phyloP scores from a whole-genome alignment of 768 basidiomycete genomes.

The Flagelloscypha sp. region DNA sequence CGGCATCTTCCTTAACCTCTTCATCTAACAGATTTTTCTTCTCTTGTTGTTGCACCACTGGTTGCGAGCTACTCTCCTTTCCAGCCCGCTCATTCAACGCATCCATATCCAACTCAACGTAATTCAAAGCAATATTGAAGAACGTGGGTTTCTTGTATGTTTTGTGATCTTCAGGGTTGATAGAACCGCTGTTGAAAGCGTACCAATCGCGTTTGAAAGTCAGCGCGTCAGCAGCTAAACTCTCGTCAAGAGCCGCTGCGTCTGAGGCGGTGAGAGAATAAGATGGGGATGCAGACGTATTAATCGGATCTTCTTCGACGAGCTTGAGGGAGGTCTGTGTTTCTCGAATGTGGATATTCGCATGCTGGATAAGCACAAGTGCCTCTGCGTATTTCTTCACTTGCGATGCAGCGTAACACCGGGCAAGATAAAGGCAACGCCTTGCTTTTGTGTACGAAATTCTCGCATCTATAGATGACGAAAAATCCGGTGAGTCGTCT shows the following conservation, averaged over 20 bases:
- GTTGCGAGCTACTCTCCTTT: too few relatives aligned
- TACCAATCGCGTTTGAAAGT: constrained; percentile 73
- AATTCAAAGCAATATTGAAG: constrained; percentile 92
- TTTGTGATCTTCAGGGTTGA: constrained; percentile 33
- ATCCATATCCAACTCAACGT: constrained; percentile 81
- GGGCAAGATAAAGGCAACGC: constrained; percentile 72
- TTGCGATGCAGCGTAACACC: constrained; percentile 63
- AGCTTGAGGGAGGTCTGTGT: constrained; percentile 45
- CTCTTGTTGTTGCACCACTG: too few relatives aligned
- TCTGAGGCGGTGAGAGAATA: constrained; percentile 42
- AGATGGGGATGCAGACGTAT: constrained; percentile 30
- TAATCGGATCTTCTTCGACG: constrained; percentile 38
- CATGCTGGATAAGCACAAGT: constrained; percentile 62
- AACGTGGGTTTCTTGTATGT: constrained; percentile 78
- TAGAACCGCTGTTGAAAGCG: constrained; percentile 61
- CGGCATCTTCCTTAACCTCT: too few relatives aligned
- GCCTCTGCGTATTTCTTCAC: constrained; percentile 68
- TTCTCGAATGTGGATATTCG: constrained; percentile 68
- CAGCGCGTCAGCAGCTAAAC: constrained; percentile 37
- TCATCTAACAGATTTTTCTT: too few relatives aligned
- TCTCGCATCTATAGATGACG: constrained; percentile 69
- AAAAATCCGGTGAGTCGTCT: constrained; percentile 80
- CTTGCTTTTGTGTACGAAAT: constrained; percentile 67
- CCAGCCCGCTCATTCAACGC: constrained; percentile 64
- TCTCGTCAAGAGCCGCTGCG: constrained; percentile 45